Conservation (phyloP, 2,329 filamentous ascomycete genomes). For the Neonectria coccinea region DNA sequence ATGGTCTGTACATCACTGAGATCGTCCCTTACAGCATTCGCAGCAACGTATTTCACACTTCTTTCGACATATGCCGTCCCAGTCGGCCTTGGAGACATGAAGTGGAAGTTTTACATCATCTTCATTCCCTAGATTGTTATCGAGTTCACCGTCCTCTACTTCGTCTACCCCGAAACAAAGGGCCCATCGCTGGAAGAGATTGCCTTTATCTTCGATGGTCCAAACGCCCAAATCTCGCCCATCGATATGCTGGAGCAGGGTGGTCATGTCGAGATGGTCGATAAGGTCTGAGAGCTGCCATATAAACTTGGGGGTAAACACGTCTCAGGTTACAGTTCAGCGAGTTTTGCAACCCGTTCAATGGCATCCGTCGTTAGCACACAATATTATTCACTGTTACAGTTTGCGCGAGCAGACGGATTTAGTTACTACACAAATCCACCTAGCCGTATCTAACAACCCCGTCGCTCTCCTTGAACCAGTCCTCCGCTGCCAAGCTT, state of each 20-base stretch:
- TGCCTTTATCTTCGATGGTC: conserved; percentile 13
- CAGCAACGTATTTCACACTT: conserved; percentile 7
- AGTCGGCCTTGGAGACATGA: conserved; percentile 12
- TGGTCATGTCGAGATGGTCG: neutral
- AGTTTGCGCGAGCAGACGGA: neutral
- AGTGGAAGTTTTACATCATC: conserved; percentile 18
- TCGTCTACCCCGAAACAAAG: conserved; percentile 23
- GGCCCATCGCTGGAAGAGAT: conserved; percentile 22
- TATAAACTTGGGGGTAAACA: neutral
- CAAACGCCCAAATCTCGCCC: neutral
- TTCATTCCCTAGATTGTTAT: conserved; percentile 19
- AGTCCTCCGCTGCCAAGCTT: neutral
- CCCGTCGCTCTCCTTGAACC: neutral
- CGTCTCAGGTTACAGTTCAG: neutral
- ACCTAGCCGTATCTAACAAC: neutral
- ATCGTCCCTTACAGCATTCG: conserved; percentile 50
- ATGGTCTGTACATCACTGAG: conserved; percentile 47
- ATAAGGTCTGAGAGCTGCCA: neutral
- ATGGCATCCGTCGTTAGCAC: neutral
- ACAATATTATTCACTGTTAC: neutral
- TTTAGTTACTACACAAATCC: neutral
- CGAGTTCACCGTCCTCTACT: conserved; percentile 14
- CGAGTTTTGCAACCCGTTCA: neutral
- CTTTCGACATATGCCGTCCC: conserved; percentile 23
- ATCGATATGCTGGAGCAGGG: neutral